These are phyloP conservation scores for Vitis vinifera DNA, from an alignment of 164 flowering plant species.

Conservation along the genomic window ASM3070453v1 NC_081818.1:29153501-29154000, in stretches of 20 bases:
- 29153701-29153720: background rate
- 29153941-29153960: too few species aligned
- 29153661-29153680: background rate
- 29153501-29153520: too few species aligned
- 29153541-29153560: too few species aligned
- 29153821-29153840: conserved; percentile 88
- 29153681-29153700: background rate
- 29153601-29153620: background rate
- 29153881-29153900: conserved; percentile 35
- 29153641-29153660: background rate
- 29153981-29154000: background rate
- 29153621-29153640: background rate
- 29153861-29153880: conserved; percentile 49
- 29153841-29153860: conserved; percentile 83
- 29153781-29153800: conserved; percentile 2
- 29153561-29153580: too few species aligned
- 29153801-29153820: conserved; percentile 77
- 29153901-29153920: background rate
- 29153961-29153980: background rate
- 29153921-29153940: too few species aligned
- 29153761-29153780: conserved; percentile 6
- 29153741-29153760: conserved; percentile 10
- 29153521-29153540: too few species aligned
- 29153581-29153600: background rate
- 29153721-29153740: too few species aligned